Conservation (phyloP, 169 alveolate species). For the Miamiensis avidus region DNA sequence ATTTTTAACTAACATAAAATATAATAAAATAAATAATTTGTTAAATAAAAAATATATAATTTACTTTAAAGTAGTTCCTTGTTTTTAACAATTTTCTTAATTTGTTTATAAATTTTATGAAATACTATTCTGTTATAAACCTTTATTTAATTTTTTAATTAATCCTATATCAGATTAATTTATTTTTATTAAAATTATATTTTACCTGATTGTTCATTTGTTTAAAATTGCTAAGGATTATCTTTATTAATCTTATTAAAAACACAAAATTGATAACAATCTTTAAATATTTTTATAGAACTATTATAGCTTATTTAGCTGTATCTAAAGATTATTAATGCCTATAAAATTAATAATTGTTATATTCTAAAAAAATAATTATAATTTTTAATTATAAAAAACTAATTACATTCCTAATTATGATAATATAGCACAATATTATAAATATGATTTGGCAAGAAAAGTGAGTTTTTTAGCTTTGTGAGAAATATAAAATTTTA, state of each 20-base stretch:
- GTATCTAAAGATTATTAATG: conserved; percentile 40
- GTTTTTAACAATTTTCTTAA: too few relatives aligned
- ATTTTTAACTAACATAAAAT: too few relatives aligned
- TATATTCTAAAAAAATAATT: background rate
- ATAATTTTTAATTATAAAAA: background rate
- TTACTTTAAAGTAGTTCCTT: too few relatives aligned
- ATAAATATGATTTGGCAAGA: conserved; percentile 33
- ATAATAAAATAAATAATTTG: too few relatives aligned
- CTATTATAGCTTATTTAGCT: conserved; percentile 26
- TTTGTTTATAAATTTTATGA: too few relatives aligned
- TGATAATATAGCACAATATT: conserved; percentile 40
- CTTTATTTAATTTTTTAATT: too few relatives aligned
- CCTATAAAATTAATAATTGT: conserved; percentile 11
- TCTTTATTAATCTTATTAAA: background rate
- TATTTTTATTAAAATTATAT: too few relatives aligned
- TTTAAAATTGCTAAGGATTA: too few relatives aligned
- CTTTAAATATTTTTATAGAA: conserved; percentile 24
- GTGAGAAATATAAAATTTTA: conserved; percentile 5
- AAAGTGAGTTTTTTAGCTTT: conserved; percentile 34
- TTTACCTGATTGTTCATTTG: too few relatives aligned
- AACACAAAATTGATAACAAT: conserved; percentile 22
- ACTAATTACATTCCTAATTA: conserved; percentile 32
- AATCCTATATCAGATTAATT: too few relatives aligned
- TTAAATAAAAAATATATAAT: too few relatives aligned
- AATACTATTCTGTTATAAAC: too few relatives aligned